Conservation (phyloP, 495 filamentous ascomycete genomes). For the Parathielavia appendiculata region DNA sequence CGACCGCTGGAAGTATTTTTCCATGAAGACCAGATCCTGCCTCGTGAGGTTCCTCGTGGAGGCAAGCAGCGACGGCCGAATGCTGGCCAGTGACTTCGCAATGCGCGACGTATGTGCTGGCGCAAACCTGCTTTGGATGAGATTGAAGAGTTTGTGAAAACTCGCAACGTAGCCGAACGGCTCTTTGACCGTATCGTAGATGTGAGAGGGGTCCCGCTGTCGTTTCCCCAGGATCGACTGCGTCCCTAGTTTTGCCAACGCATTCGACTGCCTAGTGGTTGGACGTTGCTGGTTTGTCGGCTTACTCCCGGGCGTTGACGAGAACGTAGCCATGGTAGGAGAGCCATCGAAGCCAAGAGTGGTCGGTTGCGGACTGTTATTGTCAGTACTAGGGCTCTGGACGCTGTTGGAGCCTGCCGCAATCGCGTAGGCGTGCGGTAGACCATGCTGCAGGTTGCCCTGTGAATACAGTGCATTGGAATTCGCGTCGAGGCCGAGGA, state of each 20-base stretch:
- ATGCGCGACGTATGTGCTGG: conserved; percentile 66
- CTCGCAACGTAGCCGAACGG: conserved; percentile 86
- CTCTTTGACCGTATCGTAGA: conserved; percentile 82
- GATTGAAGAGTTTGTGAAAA: conserved; percentile 83
- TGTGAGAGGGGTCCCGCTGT: conserved; percentile 65
- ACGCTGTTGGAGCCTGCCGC: conserved; percentile 45
- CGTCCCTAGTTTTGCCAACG: conserved; percentile 40
- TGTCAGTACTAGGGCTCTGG: conserved; percentile 48
- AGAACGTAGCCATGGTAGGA: conserved; percentile 40
- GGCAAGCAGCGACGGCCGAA: conserved; percentile 87
- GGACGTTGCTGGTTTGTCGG: conserved; percentile 29
- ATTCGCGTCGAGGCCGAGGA: conserved; percentile 38
- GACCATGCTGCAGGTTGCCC: conserved; percentile 47
- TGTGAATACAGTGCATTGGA: conserved; percentile 40
- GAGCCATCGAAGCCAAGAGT: conserved; percentile 43
- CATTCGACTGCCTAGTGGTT: conserved; percentile 32
- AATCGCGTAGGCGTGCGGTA: conserved; percentile 48
- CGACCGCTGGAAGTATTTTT: conserved; percentile 90
- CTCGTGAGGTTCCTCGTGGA: conserved; percentile 75
- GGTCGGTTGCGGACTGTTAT: conserved; percentile 45
- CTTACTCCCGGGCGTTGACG: conserved; percentile 25
- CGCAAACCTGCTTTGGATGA: conserved; percentile 72
- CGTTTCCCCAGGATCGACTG: conserved; percentile 52
- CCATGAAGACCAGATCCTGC: conserved; percentile 92
- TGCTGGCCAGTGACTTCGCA: conserved; percentile 78